Percentiles rank a stretch among this genome's conserved stretches.
Conservation (phyloP, 1,139 yeast genomes). For the Geotrichum restrictum region DNA sequence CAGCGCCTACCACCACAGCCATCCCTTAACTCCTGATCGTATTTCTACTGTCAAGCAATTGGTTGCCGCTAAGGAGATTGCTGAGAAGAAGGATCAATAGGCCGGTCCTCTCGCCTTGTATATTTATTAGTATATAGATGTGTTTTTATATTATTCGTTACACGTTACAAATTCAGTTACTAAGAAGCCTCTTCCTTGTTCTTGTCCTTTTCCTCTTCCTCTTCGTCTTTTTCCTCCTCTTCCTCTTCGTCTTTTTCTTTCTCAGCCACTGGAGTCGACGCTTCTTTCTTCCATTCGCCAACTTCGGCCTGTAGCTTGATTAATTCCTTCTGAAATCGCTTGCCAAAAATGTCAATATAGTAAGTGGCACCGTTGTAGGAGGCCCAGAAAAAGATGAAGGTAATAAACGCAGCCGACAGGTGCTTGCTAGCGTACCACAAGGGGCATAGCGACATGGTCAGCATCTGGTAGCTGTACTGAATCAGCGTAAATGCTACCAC, state of each 20-base stretch:
- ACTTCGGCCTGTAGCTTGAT: constrained; percentile 66
- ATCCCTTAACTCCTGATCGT: constrained; percentile 88
- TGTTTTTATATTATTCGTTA: too few species aligned
- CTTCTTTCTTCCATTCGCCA: constrained; percentile 24
- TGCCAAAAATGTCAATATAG: constrained; percentile 81
- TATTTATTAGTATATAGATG: background rate
- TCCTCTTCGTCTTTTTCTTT: too few species aligned
- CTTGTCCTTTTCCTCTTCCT: too few species aligned
- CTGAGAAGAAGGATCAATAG: constrained; percentile 25
- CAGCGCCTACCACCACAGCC: constrained; percentile 84
- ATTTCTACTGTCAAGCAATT: constrained; percentile 54
- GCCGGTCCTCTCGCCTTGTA: background rate
- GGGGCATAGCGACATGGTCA: constrained; percentile 86
- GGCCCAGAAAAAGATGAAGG: constrained; percentile 70
- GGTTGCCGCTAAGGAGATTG: constrained; percentile 8
- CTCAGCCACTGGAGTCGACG: background rate
- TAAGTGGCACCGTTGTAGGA: constrained; percentile 93
- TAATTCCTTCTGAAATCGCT: constrained; percentile 80
- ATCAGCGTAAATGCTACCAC: constrained; percentile 78
- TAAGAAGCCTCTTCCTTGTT: too few species aligned
- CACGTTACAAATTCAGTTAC: too few species aligned
- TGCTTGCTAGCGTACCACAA: constrained; percentile 70
- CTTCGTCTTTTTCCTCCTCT: too few species aligned
- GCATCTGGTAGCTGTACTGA: constrained; percentile 80
- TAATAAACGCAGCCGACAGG: constrained; percentile 65